Conservation (phyloP, 768 basidiomycete genomes). For the Panus rudis region DNA sequence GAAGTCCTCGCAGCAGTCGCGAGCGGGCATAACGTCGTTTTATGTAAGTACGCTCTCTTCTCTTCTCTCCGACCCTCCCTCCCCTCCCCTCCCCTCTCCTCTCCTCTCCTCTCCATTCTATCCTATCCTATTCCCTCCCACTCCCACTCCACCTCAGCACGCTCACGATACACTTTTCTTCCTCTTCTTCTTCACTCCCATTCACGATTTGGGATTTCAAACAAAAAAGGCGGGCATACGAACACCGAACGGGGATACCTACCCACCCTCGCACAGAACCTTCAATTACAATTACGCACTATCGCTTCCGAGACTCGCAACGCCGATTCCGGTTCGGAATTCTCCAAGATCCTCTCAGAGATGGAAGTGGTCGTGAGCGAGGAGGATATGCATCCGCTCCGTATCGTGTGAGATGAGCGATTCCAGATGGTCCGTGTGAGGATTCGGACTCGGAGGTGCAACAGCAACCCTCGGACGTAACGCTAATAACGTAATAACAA, state of each 20-base stretch:
- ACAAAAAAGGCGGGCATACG: constrained; percentile 87
- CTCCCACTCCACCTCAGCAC: not conserved
- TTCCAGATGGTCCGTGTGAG: too few relatives aligned
- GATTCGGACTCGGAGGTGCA: too few relatives aligned
- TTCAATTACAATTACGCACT: constrained; percentile 45
- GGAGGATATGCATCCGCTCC: constrained; percentile 69
- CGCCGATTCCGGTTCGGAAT: constrained; percentile 20
- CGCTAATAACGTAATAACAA: too few relatives aligned
- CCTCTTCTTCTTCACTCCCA: constrained; percentile 10
- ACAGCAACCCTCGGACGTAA: too few relatives aligned
- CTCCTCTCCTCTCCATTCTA: not conserved
- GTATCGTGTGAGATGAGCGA: constrained; percentile 41
- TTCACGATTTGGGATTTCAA: constrained; percentile 21
- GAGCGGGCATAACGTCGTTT: constrained; percentile 68
- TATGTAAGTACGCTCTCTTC: constrained; percentile 57
- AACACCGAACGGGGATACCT: constrained; percentile 96
- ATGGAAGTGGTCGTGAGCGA: constrained; percentile 69
- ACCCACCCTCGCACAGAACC: constrained; percentile 58
- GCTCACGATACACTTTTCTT: constrained; percentile 1
- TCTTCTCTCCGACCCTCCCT: too few relatives aligned
- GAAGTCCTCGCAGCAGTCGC: constrained; percentile 80
- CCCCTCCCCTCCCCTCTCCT: not conserved
- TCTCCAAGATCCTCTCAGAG: constrained; percentile 16
- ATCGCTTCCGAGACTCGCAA: constrained; percentile 27
- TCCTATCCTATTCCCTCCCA: not conserved